Evolutionary conservation across 371 early-diverging fungal species (phyloP).

Genomic region (Dinochytrium kinnereticum): DNA sequence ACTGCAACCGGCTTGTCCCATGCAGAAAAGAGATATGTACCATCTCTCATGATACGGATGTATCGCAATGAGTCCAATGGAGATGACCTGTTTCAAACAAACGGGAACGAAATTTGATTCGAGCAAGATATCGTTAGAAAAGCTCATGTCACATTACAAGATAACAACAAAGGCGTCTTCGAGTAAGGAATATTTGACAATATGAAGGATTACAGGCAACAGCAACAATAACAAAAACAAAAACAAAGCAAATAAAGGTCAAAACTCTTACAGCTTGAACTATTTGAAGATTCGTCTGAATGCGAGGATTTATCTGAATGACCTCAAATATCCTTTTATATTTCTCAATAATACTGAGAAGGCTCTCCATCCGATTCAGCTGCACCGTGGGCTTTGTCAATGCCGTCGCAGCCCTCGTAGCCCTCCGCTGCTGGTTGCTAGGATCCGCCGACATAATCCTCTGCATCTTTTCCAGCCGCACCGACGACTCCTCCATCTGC

Average conservation of each 20-base stretch:
- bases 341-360: constrained; percentile 1
- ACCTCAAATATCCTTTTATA: constrained; percentile 1
- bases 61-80: neutral
- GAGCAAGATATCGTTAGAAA: no score
- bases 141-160: neutral
- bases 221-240: neutral
- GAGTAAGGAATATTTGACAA: no score
- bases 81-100: neutral
- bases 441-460: neutral
- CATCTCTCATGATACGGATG: neutral
- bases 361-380: neutral
- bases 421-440: neutral
- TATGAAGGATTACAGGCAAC: no score
- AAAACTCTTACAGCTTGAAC: neutral
- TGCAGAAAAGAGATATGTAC: constrained; percentile 2
- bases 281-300: neutral
- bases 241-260: neutral
- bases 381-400: neutral
- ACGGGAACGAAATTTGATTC: no score
- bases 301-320: neutral
- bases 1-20: neutral
- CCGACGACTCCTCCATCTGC: neutral
- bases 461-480: neutral
- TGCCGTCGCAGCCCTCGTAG: constrained; percentile 3
- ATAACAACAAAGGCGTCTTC: neutral